These are phyloP conservation scores for Raphidocelis subcapitata DNA, from an alignment of 139 green algal species.

Conservation along the genomic window DNA sequence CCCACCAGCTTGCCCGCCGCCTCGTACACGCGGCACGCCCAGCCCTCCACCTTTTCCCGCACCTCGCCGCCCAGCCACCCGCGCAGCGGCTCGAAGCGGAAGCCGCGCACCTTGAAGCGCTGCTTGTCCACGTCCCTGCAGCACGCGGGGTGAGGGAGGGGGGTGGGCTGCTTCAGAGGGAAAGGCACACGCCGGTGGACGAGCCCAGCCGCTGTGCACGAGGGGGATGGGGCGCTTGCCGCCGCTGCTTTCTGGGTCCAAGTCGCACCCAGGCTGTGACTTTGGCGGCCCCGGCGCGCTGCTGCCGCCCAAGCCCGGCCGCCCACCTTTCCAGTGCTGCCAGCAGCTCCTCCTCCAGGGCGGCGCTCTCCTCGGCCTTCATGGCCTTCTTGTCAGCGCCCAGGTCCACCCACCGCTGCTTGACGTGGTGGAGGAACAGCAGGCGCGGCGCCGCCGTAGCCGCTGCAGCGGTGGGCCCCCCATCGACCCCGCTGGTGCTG, in stretches of 20 bases:
- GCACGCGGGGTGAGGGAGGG: too few species aligned
- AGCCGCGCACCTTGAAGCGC: slow-evolving; percentile 33
- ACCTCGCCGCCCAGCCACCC: slow-evolving; percentile 39
- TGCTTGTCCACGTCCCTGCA: slow-evolving; percentile 38
- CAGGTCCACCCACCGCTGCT: slow-evolving; percentile 60
- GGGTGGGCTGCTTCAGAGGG: too few species aligned
- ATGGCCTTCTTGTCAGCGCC: slow-evolving; percentile 34
- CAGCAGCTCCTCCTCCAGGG: slow-evolving; percentile 37
- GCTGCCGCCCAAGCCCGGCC: too few species aligned
- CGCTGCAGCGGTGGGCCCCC: neutral
- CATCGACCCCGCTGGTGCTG: neutral
- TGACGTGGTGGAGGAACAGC: slow-evolving; percentile 62
- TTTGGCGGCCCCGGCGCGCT: too few species aligned
- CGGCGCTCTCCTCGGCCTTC: slow-evolving; percentile 28
- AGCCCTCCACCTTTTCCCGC: slow-evolving; percentile 55
- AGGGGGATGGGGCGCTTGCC: too few species aligned
- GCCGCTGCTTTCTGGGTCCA: too few species aligned
- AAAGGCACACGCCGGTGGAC: too few species aligned
- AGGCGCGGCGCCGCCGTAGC: slow-evolving; percentile 15
- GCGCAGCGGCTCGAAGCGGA: slow-evolving; percentile 42
- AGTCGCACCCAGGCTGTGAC: neutral
- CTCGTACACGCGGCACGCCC: slow-evolving; percentile 56
- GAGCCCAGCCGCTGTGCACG: neutral
- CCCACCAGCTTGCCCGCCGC: slow-evolving; percentile 49
- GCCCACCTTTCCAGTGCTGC: slow-evolving; percentile 18